These are phyloP conservation scores for Agastache rugosa DNA, from an alignment of 257 asterid genomes.

Conservation along the genomic window DNA sequence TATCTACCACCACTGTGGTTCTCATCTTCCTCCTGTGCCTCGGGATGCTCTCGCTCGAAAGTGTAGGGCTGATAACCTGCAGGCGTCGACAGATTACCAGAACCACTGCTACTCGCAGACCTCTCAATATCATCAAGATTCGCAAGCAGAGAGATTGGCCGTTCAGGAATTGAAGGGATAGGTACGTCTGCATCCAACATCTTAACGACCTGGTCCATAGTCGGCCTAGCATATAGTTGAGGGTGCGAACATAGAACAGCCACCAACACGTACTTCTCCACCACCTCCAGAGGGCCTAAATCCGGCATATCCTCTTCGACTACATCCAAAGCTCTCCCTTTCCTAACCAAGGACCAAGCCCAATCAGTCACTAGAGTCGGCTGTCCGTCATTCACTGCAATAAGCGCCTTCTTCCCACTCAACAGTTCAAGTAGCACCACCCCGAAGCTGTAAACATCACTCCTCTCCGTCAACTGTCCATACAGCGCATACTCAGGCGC, in stretches of 20 bases:
- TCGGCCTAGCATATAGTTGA: slow-evolving; percentile 82
- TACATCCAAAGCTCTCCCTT: slow-evolving; percentile 66
- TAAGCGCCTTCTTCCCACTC: slow-evolving; percentile 83
- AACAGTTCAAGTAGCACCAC: slow-evolving; percentile 84
- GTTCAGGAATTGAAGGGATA: slow-evolving; percentile 74
- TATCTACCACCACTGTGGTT: slow-evolving; percentile 37
- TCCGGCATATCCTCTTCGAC: slow-evolving; percentile 69
- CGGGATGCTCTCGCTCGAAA: slow-evolving; percentile 37
- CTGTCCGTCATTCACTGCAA: slow-evolving; percentile 60
- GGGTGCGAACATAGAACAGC: slow-evolving; percentile 94
- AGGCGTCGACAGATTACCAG: slow-evolving; percentile 68
- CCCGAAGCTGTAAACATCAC: slow-evolving; percentile 92
- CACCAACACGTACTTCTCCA: slow-evolving; percentile 84
- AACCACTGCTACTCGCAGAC: slow-evolving; percentile 69
- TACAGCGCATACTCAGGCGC: slow-evolving; percentile 93
- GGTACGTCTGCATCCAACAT: slow-evolving; percentile 78
- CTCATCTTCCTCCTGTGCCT: slow-evolving; percentile 37
- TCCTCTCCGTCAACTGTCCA: slow-evolving; percentile 84
- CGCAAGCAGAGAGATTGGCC: slow-evolving; percentile 79
- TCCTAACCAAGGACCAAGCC: slow-evolving; percentile 88
- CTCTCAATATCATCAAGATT: slow-evolving; percentile 72
- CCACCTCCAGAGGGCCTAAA: slow-evolving; percentile 58
- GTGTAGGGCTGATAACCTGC: slow-evolving; percentile 64
- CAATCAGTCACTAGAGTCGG: slow-evolving; percentile 77
- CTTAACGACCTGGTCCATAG: slow-evolving; percentile 89